Evolutionary conservation across 768 basidiomycete genomes (phyloP), one percentile per base, ranked within the genome.

Genomic region (Sporobolomyces phaffii): DNA sequence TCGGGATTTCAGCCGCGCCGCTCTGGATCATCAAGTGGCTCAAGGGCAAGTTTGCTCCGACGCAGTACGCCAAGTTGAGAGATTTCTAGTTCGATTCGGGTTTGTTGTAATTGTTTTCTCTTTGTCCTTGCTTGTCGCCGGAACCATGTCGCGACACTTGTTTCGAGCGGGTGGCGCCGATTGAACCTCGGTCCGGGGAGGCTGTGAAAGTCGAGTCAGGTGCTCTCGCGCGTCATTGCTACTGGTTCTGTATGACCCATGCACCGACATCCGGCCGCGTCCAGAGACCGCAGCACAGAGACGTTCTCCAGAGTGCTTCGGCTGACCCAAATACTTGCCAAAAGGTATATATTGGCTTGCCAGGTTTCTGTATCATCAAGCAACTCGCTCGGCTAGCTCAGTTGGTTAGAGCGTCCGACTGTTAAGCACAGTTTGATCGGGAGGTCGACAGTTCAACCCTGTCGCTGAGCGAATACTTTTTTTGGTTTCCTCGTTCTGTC

Each of bases 1-100:
- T 99, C 4, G 91, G 88, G 10, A 84, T 99, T 78, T 94, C 91
- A 72, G 88, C 92, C 10, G 81, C 94, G 68, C 96, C 96, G 9
- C 79, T 99, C 47, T 96, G 88, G 76, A 82, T 94, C 72, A 85
- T 94, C 81, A 98, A 96, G 78, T 76, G 88, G 65, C 86, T 94
- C 73, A 85, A 87, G 73, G 85, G 86, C 79, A 83, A 87, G 77
- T 81, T 98, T 62, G 87, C 91, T 18, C 96, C 96, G 49, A 91
- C 94, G 48, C 87, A 87, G 52, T 94, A 91, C 70, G 91, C 89
- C 78, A 99, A 99, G 79, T 79, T 97, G 47, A 47, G 69, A 24
- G 64, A 45, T 20, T 18, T 18, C 44, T 45, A 7, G 44, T 24
- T 45, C 20, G 40, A 11, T 41, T 10, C 20, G 40, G 40, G 40